Conservation (phyloP, 2,329 filamentous ascomycete genomes). For the Claviceps sorghi region DNA sequence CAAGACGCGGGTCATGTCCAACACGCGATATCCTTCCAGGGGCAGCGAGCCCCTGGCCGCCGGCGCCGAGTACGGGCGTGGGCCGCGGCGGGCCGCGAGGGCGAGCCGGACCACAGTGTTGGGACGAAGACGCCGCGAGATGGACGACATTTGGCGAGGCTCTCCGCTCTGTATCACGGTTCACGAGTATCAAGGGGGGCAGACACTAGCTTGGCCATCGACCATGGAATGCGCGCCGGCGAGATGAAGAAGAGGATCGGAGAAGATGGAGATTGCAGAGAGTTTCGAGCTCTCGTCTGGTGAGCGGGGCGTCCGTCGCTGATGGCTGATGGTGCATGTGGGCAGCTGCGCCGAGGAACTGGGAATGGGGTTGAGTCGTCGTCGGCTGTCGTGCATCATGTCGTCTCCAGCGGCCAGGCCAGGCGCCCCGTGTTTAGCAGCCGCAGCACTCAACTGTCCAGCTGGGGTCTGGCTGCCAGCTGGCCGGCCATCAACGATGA, state of each 20-base stretch:
- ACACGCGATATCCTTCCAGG: conserved; percentile 70
- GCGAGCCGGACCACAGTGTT: background rate
- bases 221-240: background rate
- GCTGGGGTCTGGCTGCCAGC: too few species aligned
- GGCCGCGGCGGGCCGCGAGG: conserved; percentile 2
- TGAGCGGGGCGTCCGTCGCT: background rate
- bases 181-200: background rate
- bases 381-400: background rate
- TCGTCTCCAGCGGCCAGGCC: too few species aligned
- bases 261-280: background rate
- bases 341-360: background rate
- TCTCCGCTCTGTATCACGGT: too few species aligned
- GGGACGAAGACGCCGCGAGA: conserved; percentile 5
- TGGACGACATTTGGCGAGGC: conserved; percentile 5
- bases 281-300: background rate
- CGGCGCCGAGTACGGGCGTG: conserved; percentile 15
- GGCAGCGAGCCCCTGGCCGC: conserved; percentile 33
- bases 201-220: background rate
- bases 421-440: background rate
- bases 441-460: too few species aligned
- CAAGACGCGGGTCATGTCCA: conserved; percentile 93
- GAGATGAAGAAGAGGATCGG: background rate
- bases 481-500: too few species aligned
- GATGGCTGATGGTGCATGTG: background rate
- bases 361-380: background rate